phyloP scores from a whole-genome alignment of 1,284 basidiomycete species.

The Malassezia caprae region DNA sequence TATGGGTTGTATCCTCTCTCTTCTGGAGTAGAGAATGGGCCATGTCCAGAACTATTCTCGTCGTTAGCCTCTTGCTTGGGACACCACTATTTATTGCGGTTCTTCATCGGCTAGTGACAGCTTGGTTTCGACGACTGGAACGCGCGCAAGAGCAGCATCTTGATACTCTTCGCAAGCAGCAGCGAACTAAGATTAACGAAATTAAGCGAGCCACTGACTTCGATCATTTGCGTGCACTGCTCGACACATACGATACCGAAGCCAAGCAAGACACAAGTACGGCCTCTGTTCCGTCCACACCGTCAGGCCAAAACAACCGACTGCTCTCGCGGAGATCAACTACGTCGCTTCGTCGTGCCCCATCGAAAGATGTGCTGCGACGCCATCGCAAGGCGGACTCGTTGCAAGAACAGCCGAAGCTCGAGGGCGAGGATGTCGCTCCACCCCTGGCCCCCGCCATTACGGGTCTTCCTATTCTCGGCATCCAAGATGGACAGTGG shows the following conservation, averaged over 20 bases:
- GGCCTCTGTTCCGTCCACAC: neutral
- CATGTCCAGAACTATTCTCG: constrained; percentile 6
- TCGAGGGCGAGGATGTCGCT: neutral
- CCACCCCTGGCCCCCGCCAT: constrained; percentile 9
- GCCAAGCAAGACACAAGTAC: constrained; percentile 1
- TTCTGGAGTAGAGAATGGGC: constrained; percentile 10
- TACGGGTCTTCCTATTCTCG: constrained; percentile 8
- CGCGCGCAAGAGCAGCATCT: constrained; percentile 60
- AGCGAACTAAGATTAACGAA: constrained; percentile 80
- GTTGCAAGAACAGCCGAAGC: neutral
- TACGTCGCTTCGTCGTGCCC: neutral
- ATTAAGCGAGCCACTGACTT: constrained; percentile 96
- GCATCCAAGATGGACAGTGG: constrained; percentile 2
- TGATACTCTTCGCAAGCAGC: constrained; percentile 63
- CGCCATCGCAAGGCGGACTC: neutral
- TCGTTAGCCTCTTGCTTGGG: constrained; percentile 7
- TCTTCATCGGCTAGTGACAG: constrained; percentile 6
- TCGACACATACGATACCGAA: constrained; percentile 76
- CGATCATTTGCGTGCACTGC: constrained; percentile 75
- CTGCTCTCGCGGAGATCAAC: neutral
- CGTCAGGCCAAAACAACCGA: neutral
- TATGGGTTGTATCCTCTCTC: constrained; percentile 57
- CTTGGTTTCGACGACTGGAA: constrained; percentile 10
- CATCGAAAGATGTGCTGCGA: neutral
- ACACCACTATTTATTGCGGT: constrained; percentile 7